Evolutionary conservation across 352 stramenopile genomes (phyloP), one percentile per base, ranked within the genome.

Genomic region (Phytopythium aichiense): DNA sequence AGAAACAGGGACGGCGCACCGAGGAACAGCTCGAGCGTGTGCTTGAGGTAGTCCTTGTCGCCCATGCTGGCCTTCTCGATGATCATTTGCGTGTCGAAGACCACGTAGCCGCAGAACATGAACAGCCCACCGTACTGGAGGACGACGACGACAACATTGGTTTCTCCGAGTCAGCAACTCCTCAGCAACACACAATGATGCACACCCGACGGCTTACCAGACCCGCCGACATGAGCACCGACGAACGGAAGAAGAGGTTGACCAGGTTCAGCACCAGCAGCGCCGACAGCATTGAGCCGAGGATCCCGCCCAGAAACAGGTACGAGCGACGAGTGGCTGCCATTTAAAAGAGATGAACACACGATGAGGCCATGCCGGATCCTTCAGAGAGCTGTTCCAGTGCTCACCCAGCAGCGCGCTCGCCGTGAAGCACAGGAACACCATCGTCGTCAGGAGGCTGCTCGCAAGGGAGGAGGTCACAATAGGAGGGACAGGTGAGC

Each of bases 71-170:
- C 88, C 69, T 93, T 92, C 72, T 95, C 87, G 61, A 97, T 91
- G 68, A 97, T 95, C 66, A 97, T 87, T 65, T 97, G 89, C 61
- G 88, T 96, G 78, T 97, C 89, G 49, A 94, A 94, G 45, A 96
- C 67, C 50, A 97, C 86, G 70, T 95, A 97, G 49, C 81, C 87
- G 68, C 84, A 94, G 61, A 97, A 97, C 51, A 95, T 60, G 56
- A 89, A 78, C 31, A 97, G 83, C n/a, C 89, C 87, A 28, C 65
- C 73, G 71, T 95, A 96, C 74, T 91, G 25, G 9, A 35, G 18
- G 20, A 48, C 6, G 16, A 18, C 28, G 57, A 15, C 15, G 1
- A 65, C 16, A 63, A 8, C 35, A 40, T 40, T 40, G 35, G 9
- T 57, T 42, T 7, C 33, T 11, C 35, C 56, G 30, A 65, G 23